phyloP scores from a whole-genome alignment of 306 rosid genomes.

The Adenanthera pavonina region DNA sequence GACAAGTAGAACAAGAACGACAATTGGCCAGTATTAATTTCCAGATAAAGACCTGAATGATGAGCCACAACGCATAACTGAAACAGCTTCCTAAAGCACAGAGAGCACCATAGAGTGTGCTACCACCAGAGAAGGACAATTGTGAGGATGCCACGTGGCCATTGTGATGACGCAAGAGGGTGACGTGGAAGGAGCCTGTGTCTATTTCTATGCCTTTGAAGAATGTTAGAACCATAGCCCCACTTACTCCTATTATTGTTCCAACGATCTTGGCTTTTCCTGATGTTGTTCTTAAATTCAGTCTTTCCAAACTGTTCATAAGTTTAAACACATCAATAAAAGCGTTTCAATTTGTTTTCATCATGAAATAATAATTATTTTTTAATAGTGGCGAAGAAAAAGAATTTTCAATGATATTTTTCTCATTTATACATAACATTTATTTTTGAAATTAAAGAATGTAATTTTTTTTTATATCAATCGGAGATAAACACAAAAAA shows the following conservation, averaged over 20 bases:
- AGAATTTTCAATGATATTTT: too few species aligned
- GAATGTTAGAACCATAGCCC: constrained; percentile 56
- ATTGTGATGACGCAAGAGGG: constrained; percentile 25
- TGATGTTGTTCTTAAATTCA: constrained; percentile 31
- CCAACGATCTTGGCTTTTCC: constrained; percentile 60
- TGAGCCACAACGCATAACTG: constrained; percentile 45
- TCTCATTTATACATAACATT: too few species aligned
- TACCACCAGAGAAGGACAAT: background rate
- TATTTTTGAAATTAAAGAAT: too few species aligned
- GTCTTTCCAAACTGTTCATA: constrained; percentile 40
- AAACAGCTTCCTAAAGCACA: constrained; percentile 39
- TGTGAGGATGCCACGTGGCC: background rate
- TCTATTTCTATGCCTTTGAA: constrained; percentile 46
- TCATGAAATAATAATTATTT: too few species aligned
- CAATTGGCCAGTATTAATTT: too few species aligned
- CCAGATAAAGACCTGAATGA: constrained; percentile 45
- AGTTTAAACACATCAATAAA: background rate
- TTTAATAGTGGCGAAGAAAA: too few species aligned
- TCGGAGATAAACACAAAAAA: too few species aligned
- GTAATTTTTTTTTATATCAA: too few species aligned
- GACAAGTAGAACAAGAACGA: background rate
- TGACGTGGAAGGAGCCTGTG: constrained; percentile 35
- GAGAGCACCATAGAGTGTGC: constrained; percentile 11
- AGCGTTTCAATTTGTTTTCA: too few species aligned
- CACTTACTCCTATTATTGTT: constrained; percentile 47